These are phyloP conservation scores for Tolypocladium sp. DNA, from an alignment of 2,329 filamentous ascomycete species.

Conservation along the genomic window DNA sequence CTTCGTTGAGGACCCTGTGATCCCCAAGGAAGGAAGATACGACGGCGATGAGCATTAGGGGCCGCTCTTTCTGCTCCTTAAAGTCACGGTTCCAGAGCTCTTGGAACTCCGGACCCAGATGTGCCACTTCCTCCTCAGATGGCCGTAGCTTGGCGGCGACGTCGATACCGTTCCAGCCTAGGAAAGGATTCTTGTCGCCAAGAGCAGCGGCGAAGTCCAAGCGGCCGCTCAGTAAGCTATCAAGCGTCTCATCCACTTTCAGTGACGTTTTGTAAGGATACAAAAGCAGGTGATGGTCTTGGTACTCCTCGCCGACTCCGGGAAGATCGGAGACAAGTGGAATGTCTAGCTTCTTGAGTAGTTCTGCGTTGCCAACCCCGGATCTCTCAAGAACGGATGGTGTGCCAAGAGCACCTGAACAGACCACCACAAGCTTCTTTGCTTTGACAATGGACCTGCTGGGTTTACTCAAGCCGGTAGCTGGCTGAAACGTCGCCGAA, in stretches of 20 bases:
- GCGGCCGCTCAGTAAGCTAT: constrained; percentile 40
- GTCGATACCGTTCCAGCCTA: constrained; percentile 52
- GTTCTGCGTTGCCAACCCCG: constrained; percentile 43
- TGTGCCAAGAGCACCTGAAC: constrained; percentile 41
- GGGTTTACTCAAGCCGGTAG: constrained; percentile 3
- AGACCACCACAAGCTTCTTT: constrained; percentile 19
- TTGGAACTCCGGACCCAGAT: constrained; percentile 43
- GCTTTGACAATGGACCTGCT: constrained; percentile 13
- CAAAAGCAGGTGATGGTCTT: constrained; percentile 46
- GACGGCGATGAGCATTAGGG: constrained; percentile 33
- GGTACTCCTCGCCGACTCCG: constrained; percentile 44
- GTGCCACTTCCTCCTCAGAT: constrained; percentile 38
- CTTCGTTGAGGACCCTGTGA: background rate
- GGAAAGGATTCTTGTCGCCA: constrained; percentile 34
- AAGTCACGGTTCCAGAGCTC: constrained; percentile 48
- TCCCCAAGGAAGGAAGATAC: constrained; percentile 17
- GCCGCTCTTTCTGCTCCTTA: constrained; percentile 28
- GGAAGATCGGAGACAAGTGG: constrained; percentile 35
- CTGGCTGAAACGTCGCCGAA: constrained; percentile 18
- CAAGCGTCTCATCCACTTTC: constrained; percentile 28
- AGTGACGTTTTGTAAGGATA: constrained; percentile 36
- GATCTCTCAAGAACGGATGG: constrained; percentile 52
- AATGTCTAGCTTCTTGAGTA: constrained; percentile 38
- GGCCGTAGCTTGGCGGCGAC: constrained; percentile 47
- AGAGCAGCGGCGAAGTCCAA: constrained; percentile 24